phyloP scores from a whole-genome alignment of 2,329 filamentous ascomycete species.

The Alternaria sp. region DNA sequence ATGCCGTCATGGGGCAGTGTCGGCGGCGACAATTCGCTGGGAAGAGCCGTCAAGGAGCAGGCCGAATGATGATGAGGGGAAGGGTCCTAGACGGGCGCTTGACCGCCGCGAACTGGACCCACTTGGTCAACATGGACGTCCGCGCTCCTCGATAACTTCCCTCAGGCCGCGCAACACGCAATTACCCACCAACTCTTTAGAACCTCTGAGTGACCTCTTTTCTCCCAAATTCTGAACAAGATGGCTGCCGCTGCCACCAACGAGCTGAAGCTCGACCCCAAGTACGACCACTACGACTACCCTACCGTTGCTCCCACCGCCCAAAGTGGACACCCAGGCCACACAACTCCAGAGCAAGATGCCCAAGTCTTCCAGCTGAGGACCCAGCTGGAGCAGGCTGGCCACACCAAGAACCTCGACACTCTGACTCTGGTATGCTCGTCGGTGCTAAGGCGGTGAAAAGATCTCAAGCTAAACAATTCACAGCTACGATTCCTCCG shows the following conservation, averaged over 20 bases:
- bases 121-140: slow-evolving; percentile 37
- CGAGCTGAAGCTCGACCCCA: slow-evolving; percentile 71
- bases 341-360: slow-evolving; percentile 86
- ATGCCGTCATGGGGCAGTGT: slow-evolving; percentile 23
- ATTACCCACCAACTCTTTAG: slow-evolving; percentile 5
- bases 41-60: slow-evolving; percentile 2
- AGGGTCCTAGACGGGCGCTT: slow-evolving; percentile 22
- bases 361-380: slow-evolving; percentile 88
- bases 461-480: slow-evolving; percentile 27
- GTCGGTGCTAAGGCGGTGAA: not conserved
- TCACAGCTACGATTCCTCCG: slow-evolving; percentile 83
- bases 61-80: slow-evolving; percentile 21
- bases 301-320: slow-evolving; percentile 77
- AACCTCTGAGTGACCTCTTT: slow-evolving; percentile 11
- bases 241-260: slow-evolving; percentile 42
- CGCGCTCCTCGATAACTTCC: slow-evolving; percentile 25
- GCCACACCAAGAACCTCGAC: slow-evolving; percentile 84
- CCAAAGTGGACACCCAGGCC: slow-evolving; percentile 82
- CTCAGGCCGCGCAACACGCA: slow-evolving; percentile 19
- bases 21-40: slow-evolving; percentile 16
- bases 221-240: slow-evolving; percentile 16
- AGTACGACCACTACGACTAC: slow-evolving; percentile 97
- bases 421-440: slow-evolving; percentile 82
- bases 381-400: slow-evolving; percentile 81
- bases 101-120: slow-evolving; percentile 27